Evolutionary conservation across 2,329 filamentous ascomycete species (phyloP).

Genomic region (Didymella sp.): DNA sequence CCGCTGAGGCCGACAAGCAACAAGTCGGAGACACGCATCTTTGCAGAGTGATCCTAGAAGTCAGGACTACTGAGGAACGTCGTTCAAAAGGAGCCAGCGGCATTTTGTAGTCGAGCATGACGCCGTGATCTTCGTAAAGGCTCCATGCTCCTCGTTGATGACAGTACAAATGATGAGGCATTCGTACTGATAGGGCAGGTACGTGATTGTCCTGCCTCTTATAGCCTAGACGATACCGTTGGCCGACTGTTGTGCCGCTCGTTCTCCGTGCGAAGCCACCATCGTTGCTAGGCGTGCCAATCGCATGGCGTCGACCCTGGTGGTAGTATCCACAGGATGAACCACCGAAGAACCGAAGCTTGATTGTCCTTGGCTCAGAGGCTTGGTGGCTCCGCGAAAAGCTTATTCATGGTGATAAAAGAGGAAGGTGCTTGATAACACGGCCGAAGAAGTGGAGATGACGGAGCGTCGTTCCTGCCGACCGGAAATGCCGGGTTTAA

Average conservation of each 20-base stretch:
- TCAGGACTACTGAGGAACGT: neutral
- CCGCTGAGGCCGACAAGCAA: conserved; percentile 14
- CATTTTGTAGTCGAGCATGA: conserved; percentile 8
- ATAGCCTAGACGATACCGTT: neutral
- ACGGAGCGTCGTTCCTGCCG: neutral
- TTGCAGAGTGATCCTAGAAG: neutral
- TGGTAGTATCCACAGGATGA: neutral
- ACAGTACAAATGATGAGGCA: neutral
- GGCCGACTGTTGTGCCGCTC: neutral
- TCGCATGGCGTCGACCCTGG: neutral
- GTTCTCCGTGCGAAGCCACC: neutral
- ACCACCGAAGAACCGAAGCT: neutral
- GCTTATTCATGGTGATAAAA: conserved; percentile 7
- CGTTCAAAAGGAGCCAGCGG: neutral
- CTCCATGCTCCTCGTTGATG: neutral
- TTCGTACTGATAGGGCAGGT: conserved; percentile 2
- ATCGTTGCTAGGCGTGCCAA: neutral
- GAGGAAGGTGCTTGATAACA: conserved; percentile 13
- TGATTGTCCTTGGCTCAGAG: conserved; percentile 11
- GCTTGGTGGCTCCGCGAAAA: conserved; percentile 7
- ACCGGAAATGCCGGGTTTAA: conserved; percentile 3
- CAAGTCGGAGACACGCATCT: conserved; percentile 21
- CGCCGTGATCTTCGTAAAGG: neutral
- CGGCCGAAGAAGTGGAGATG: conserved; percentile 8
- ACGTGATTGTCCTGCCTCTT: conserved; percentile 11